Evolutionary conservation across 345 rosid species (phyloP), one percentile per base, ranked within the genome.

Genomic region (Melaleuca alternifolia): DNA sequence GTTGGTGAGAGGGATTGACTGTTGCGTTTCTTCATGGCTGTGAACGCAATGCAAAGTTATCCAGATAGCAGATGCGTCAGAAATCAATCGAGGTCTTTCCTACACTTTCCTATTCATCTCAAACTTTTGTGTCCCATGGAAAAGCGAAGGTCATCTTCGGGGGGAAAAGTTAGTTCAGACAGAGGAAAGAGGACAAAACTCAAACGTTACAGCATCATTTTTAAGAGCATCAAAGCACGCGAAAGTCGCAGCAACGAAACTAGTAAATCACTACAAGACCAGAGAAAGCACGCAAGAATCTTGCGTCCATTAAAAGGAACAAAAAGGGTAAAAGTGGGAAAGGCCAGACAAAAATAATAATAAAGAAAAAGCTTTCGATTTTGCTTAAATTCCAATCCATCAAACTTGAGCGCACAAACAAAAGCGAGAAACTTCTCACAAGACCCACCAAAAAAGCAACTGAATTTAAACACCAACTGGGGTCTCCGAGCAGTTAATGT

Each of bases 11-110:
- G 79, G 85, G 95, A 95, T 89, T 93, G 93, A 52, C 90, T 53
- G 90, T 87, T 90, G 87, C 86, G 91, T 88, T 96, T 97, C 94
- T 95, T 96, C 99, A 96, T 93, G 84, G 96, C 99, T 97, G 95
- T 52, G 85, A 89, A 87, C 79, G 12, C 87, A 90, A 90, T 91
- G 88, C 46, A 85, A 82, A 89, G 86, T 85, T 54, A 85, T 88
- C 51, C 50, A 79, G 83, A 37, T 57, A 86, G 23, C 86, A 82
- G 57, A 87, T 82, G 44, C 82, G 53, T 33, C 24, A 81, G 61
- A 51, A 51, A 71, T 84, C 77, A n/a, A 50, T 16, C 85, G 28
- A 23, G 24, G 33, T 41, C 46, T 48, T 75, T 84, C 54, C 71
- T n/a, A 30, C 54, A n/a, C 57, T 50, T 87, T 75, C 77, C 65